A percentile compares a stretch with the other conserved stretches of the same genome.
These are phyloP conservation scores for Globisporangium okanoganense DNA, from an alignment of 352 stramenopile species.

Conservation along the genomic window DNA sequence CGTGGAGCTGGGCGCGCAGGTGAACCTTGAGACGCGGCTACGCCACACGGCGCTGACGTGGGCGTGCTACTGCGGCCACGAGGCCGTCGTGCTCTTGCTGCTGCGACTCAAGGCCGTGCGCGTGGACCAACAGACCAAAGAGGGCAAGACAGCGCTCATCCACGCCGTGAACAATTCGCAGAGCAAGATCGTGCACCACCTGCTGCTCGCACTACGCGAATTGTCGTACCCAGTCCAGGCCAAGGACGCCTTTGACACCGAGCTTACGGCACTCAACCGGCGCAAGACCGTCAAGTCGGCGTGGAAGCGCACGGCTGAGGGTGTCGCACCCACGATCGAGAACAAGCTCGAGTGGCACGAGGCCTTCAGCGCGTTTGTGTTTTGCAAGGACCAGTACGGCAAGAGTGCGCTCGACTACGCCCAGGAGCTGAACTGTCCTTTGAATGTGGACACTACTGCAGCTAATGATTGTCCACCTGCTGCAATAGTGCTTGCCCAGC, in stretches of 20 bases:
- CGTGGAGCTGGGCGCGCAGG: slow-evolving; percentile 34
- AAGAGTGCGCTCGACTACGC: slow-evolving; percentile 36
- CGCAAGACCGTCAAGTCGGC: slow-evolving; percentile 18
- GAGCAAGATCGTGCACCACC: slow-evolving; percentile 43
- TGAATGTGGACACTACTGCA: background rate
- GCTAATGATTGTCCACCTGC: slow-evolving; percentile 1
- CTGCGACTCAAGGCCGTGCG: slow-evolving; percentile 32
- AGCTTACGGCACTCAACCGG: slow-evolving; percentile 13
- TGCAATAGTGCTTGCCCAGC: slow-evolving; percentile 25
- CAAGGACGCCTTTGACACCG: slow-evolving; percentile 19
- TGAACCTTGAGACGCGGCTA: slow-evolving; percentile 51
- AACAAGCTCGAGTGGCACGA: slow-evolving; percentile 54
- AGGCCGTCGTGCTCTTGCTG: slow-evolving; percentile 47
- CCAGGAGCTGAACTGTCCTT: slow-evolving; percentile 9
- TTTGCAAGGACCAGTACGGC: slow-evolving; percentile 24
- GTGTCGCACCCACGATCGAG: slow-evolving; percentile 13
- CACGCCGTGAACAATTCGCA: slow-evolving; percentile 62
- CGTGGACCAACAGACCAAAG: slow-evolving; percentile 35
- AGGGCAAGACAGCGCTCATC: slow-evolving; percentile 66
- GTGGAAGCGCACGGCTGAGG: slow-evolving; percentile 6
- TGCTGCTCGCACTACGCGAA: slow-evolving; percentile 43
- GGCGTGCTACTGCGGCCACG: slow-evolving; percentile 72
- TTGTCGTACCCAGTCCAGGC: slow-evolving; percentile 25
- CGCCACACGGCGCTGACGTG: slow-evolving; percentile 71
- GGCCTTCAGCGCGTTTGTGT: slow-evolving; percentile 38